Conservation (phyloP, 139 green algal genomes). For the Parachlorella kessleri region DNA sequence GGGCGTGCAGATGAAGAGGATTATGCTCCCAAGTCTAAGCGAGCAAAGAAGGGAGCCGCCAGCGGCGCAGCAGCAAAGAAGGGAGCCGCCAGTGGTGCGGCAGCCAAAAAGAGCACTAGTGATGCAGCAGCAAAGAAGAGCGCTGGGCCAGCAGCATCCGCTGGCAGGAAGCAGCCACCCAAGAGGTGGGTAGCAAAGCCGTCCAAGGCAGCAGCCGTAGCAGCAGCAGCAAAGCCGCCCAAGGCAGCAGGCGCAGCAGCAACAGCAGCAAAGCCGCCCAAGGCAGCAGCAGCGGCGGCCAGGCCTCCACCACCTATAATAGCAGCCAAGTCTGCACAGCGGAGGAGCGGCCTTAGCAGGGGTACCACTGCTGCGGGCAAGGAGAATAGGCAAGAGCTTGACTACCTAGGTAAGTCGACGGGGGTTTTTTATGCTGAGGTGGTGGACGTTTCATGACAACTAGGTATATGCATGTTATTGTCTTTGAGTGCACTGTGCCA, state of each 20-base stretch:
- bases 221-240: not conserved
- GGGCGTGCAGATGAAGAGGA: not conserved
- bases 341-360: too few species aligned
- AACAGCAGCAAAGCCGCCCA: not conserved
- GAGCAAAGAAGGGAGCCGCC: not conserved
- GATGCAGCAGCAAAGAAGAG: not conserved
- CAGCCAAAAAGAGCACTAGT: conserved; percentile 6
- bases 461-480: too few species aligned
- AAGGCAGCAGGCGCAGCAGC: not conserved
- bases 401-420: too few species aligned
- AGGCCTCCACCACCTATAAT: too few species aligned
- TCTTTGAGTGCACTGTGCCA: too few species aligned
- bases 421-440: too few species aligned
- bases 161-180: not conserved
- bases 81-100: not conserved
- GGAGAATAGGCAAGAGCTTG: too few species aligned
- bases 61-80: not conserved
- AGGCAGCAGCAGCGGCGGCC: not conserved
- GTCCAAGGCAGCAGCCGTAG: too few species aligned
- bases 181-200: too few species aligned
- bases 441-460: too few species aligned
- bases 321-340: too few species aligned
- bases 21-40: not conserved
- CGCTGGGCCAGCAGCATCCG: not conserved
- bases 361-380: too few species aligned